Evolutionary conservation across 2,329 filamentous ascomycete genomes (phyloP).

Genomic region (Trichoderma citrinoviride): DNA sequence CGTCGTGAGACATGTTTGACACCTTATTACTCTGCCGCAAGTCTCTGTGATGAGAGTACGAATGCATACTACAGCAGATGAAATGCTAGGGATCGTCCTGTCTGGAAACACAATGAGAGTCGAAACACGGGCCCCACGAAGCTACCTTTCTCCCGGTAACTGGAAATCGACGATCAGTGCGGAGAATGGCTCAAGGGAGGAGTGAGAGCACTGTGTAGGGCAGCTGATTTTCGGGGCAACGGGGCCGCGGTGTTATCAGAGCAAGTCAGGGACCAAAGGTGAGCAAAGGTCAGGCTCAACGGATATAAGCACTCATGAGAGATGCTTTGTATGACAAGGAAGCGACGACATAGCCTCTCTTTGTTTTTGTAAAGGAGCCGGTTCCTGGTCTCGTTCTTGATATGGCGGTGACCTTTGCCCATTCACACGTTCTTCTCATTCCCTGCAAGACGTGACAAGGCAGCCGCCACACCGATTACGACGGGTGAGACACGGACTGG

Average conservation of each 20-base stretch:
- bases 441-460: neutral
- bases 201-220: neutral
- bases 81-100: neutral
- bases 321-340: neutral
- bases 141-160: constrained; percentile 15
- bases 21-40: neutral
- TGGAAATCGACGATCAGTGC: constrained; percentile 21
- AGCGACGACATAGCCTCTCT: neutral
- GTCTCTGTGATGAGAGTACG: no score
- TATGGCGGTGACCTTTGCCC: neutral
- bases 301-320: neutral
- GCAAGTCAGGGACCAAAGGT: neutral
- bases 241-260: neutral
- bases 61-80: no score
- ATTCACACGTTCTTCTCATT: neutral
- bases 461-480: neutral
- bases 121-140: constrained; percentile 11
- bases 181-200: constrained; percentile 17
- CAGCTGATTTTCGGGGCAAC: neutral
- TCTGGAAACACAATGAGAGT: constrained; percentile 5
- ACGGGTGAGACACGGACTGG: neutral
- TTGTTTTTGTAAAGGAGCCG: neutral
- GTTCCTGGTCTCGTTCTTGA: neutral
- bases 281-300: neutral
- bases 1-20: neutral